Evolutionary conservation across 257 asterid species (phyloP), one percentile per base, ranked within the genome.

Genomic region (Henckelia pumila): DNA sequence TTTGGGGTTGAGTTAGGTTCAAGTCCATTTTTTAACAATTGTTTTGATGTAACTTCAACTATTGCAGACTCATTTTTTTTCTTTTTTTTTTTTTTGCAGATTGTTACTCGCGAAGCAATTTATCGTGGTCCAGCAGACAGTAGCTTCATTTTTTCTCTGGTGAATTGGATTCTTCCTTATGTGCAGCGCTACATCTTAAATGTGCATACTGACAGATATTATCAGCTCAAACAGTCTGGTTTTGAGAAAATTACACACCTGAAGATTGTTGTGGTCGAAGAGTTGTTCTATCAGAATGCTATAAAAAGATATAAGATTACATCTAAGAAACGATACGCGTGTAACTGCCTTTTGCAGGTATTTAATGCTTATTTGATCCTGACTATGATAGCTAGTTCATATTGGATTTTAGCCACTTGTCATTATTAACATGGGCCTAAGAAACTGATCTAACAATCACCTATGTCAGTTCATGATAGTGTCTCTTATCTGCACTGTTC

Each of bases 111-210:
- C 37, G 93, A 85, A 72, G 89, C 96, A 50, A 85, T 94, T 71
- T 83, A 79, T 68, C 77, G 76, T 67, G 88, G 89, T 55, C 76
- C 81, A 60, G 79, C 79, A 50, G 95, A 88, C 80, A 56, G 75
- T 72, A 80, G 80, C 62, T 80, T 76, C 71, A 67, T 78, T 70
- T 80, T 79, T 60, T 85, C 88, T 40, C 71, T 91, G 80, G 82
- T 94, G 68, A 87, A 86, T 62, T 85, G 99, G 99, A 89, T 78
- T 79, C 95, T 91, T 75, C 99, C 97, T 69, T 94, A 81, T 83
- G 99, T 93, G 71, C 99, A 94, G 72, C 96, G 99, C 73, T 94
- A 94, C 76, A 69, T 88, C 56, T 77, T 53, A 68, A 78, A 68
- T 47, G 28, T 64, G 0, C 83, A 91, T 57, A 82, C 85, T 8